These are phyloP conservation scores for Mortierella sp. DNA, from an alignment of 371 early-diverging fungal species.

Conservation along the genomic window DNA sequence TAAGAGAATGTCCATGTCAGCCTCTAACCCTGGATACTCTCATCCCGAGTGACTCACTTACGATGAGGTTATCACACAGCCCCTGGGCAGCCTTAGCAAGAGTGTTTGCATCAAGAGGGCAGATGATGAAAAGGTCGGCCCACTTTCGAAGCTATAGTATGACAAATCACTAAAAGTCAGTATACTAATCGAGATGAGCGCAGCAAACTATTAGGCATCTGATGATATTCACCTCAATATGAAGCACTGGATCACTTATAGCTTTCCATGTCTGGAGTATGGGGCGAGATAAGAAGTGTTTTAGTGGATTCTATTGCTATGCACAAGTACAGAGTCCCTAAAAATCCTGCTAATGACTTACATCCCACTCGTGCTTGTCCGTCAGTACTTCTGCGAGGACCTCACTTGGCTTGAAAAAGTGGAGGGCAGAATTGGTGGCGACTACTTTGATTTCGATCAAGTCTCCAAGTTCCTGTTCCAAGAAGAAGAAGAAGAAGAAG, in stretches of 20 bases:
- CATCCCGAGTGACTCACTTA: constrained; percentile 41
- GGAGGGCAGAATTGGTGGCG: constrained; percentile 78
- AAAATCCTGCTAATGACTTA: constrained; percentile 39
- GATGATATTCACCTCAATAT: constrained; percentile 80
- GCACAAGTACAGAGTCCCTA: neutral
- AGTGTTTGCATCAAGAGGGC: constrained; percentile 96
- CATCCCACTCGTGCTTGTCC: constrained; percentile 91
- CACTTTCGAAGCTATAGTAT: constrained; percentile 85
- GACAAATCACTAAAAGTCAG: neutral
- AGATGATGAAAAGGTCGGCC: constrained; percentile 92
- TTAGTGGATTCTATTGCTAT: neutral
- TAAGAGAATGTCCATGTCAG: constrained; percentile 1
- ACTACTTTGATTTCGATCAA: constrained; percentile 77
- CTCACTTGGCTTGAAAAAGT: constrained; percentile 75
- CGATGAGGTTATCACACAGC: constrained; percentile 93
- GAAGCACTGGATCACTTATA: constrained; percentile 91
- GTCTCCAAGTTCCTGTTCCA: constrained; percentile 32
- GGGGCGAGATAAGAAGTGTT: neutral
- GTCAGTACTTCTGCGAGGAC: constrained; percentile 67
- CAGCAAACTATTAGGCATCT: neutral
- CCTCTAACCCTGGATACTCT: neutral
- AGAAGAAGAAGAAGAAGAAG: no score
- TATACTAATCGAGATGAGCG: neutral
- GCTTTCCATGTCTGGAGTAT: constrained; percentile 75
- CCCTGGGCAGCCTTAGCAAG: constrained; percentile 93